Evolutionary conservation across 768 basidiomycete genomes (phyloP), one percentile per base, ranked within the genome.

Genomic region (Porphyrellus cyaneotinctus): DNA sequence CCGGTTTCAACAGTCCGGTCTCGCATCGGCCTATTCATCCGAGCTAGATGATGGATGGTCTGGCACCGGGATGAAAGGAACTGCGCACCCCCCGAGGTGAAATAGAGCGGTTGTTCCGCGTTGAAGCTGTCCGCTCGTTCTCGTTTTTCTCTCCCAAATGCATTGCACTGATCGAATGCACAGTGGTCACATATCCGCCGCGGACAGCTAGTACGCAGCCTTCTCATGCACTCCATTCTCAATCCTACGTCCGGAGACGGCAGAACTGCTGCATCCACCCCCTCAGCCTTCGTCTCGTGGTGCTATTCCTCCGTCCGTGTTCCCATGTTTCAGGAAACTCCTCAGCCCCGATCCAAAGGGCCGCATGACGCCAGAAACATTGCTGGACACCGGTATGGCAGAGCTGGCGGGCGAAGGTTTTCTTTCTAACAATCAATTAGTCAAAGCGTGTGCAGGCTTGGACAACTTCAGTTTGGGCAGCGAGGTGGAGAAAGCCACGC

Each of bases 201-300:
- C 85, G 52, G 97, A 99, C 69, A 81, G 88, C 12, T 98, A 97
- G 83, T 87, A 2, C 78, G 98, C 10, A 94, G 93, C 17, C 74
- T 98, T 10, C 79, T 98, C 46, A 76, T 95, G 23, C 88, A 93
- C 70, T 72, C 81, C 12, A 76, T 93, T 15, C 98, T 97, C 77
- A 98, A 97, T 68, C 90, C 91, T 2, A 73, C 78, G 1, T 78
- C 87, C 87, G 8, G 75, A 84, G 2, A 87, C 84, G 3, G 74
- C 74, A 24, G 80, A 82, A 41, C 86, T 83, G 1, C 93, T 85
- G 8, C 90, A 87, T 67, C 82, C 79, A n/a, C 84, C 87, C 0
- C 91, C 88, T 12, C 72, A 80, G n/a, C 75, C 83, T n/a, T 81
- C 86, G 0, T 82, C 86, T 2, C 81, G 88, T 6, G 94, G 91